These are phyloP conservation scores for Symmetrospora coprosmae DNA, from an alignment of 768 basidiomycete species.

Conservation along the genomic window DNA sequence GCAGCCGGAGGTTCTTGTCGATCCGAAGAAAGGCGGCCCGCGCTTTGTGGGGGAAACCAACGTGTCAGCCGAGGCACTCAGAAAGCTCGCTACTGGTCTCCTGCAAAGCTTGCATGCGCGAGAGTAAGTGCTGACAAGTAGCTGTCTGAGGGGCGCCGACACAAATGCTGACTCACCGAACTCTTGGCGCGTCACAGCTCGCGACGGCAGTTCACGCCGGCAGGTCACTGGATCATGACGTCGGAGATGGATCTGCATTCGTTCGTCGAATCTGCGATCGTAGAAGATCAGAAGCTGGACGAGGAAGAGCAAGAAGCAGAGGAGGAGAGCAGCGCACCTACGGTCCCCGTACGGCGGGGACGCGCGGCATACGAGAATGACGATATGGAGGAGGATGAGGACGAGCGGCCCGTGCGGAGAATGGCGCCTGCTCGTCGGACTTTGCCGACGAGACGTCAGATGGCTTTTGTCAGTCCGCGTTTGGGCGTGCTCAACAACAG, in stretches of 20 bases:
- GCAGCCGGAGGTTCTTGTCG: conserved; percentile 44
- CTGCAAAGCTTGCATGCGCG: conserved; percentile 68
- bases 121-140: conserved; percentile 41
- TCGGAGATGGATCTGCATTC: conserved; percentile 48
- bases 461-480: conserved; percentile 64
- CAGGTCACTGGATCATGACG: conserved; percentile 65
- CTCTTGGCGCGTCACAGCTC: conserved; percentile 61
- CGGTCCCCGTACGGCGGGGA: no score
- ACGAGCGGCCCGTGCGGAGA: conserved; percentile 17
- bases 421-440: conserved; percentile 10
- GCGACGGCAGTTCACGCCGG: conserved; percentile 62
- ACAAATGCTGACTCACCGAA: conserved; percentile 12
- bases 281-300: conserved; percentile 49
- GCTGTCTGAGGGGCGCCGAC: neutral
- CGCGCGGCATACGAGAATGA: conserved; percentile 28
- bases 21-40: conserved; percentile 34
- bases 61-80: conserved; percentile 53
- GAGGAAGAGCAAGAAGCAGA: conserved; percentile 27
- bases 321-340: neutral
- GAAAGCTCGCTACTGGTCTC: conserved; percentile 63
- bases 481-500: conserved; percentile 80
- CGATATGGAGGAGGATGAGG: conserved; percentile 28
- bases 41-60: conserved; percentile 40
- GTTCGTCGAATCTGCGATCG: conserved; percentile 75
- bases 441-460: conserved; percentile 47